These are phyloP conservation scores for Hydnomerulius pinastri DNA, from an alignment of 768 basidiomycete species.

Conservation along the genomic window DNA sequence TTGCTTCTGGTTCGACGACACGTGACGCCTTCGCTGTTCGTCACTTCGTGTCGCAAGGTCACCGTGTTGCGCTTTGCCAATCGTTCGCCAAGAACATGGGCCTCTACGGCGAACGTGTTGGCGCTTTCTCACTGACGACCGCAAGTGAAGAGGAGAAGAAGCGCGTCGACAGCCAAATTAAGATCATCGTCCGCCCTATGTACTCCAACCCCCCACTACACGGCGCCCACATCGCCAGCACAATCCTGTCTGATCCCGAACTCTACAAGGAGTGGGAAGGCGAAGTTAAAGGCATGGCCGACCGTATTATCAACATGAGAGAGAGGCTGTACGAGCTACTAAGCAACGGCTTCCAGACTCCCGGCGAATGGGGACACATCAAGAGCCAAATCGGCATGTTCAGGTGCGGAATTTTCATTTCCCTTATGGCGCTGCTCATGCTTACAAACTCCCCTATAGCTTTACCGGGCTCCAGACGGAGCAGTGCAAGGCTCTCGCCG, in stretches of 20 bases:
- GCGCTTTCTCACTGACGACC: conserved; percentile 88
- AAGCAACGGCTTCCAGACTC: conserved; percentile 79
- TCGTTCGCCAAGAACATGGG: conserved; percentile 99
- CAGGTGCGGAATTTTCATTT: conserved; percentile 55
- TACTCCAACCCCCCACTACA: conserved; percentile 97
- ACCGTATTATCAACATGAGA: conserved; percentile 92
- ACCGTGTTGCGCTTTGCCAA: conserved; percentile 89
- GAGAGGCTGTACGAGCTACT: conserved; percentile 78
- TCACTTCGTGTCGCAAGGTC: conserved; percentile 88
- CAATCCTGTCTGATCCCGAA: conserved; percentile 73
- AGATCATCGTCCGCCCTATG: conserved; percentile 94
- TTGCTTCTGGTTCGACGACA: conserved; percentile 90
- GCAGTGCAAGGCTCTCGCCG: conserved; percentile 81
- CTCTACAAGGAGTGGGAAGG: conserved; percentile 87
- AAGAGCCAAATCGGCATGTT: conserved; percentile 98
- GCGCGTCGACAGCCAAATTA: conserved; percentile 90
- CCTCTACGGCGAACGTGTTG: conserved; percentile 96
- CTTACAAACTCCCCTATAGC: conserved; percentile 40
- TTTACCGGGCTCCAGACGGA: conserved; percentile 83
- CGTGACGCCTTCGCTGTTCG: conserved; percentile 95
- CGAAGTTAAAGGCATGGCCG: conserved; percentile 95
- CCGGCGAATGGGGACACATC: conserved; percentile 94
- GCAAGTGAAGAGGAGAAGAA: conserved; percentile 73
- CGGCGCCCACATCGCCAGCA: conserved; percentile 83
- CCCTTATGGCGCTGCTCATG: not conserved